These are phyloP conservation scores for Vaccinium darrowii DNA, from an alignment of 148 eudicot species.

Conservation along the genomic window DNA sequence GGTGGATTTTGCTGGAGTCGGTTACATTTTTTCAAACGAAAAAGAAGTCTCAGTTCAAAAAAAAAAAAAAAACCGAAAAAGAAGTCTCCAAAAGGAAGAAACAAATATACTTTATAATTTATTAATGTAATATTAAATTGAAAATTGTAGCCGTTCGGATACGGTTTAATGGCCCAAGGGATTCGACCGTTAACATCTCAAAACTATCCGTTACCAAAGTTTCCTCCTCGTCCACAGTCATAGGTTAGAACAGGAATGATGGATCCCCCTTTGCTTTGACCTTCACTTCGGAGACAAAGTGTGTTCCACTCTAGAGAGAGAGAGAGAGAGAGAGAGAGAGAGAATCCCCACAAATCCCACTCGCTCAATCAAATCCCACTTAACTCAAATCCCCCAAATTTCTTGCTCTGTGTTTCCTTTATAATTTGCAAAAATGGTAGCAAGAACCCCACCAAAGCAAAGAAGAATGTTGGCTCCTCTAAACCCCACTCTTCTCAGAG, in stretches of 20 bases:
- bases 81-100: too few species aligned
- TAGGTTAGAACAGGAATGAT: neutral
- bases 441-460: slow-evolving; percentile 78
- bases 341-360: neutral
- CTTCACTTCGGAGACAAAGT: slow-evolving; percentile 17
- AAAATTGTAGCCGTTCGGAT: neutral
- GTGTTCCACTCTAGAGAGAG: neutral
- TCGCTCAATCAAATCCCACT: neutral
- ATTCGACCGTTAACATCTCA: slow-evolving; percentile 23
- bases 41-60: too few species aligned
- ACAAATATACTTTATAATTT: too few species aligned
- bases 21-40: neutral
- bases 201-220: slow-evolving; percentile 21
- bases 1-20: neutral
- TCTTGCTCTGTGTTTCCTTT: neutral
- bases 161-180: neutral
- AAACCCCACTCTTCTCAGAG: slow-evolving; percentile 67
- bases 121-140: neutral
- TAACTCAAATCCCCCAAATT: neutral
- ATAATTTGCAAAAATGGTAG: slow-evolving; percentile 54
- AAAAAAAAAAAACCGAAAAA: too few species aligned
- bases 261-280: slow-evolving; percentile 7
- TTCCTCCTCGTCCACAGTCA: neutral
- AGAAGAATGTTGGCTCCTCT: slow-evolving; percentile 67
- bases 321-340: slow-evolving; percentile 11